Base-by-base conservation (phyloP, 2,329 filamentous ascomycete species). In the Claviceps paspali region DNA sequence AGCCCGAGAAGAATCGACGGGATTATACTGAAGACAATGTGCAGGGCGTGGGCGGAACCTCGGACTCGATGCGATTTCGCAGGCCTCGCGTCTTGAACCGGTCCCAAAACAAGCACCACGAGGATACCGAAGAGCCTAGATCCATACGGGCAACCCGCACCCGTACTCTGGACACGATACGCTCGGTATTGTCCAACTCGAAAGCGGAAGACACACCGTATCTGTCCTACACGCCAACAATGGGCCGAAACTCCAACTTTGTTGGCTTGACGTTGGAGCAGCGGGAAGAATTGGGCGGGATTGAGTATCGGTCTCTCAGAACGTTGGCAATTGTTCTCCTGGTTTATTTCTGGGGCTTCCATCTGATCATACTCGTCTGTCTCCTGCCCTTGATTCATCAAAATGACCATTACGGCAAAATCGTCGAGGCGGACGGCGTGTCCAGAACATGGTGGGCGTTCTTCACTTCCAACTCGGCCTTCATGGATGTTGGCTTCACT, bases 401-500 rank as follows among this genome's bases (percentile, higher is more conserved):
- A 17, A 73, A 68, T 30, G 42, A 64, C 1, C 62, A 59, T 2
- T 95, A 83, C 55, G 76, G 74, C 5, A 46, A 63, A 0, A 53
- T 88, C 12, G 72, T 95, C n/a, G 63, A 69, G 2, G 57, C 53
- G 0, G 67, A 63, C 35, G 76, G 75, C 7, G 62, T 82, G 46
- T 77, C 68, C 39, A 74, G 74, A 29, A 70, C 73, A 0, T 98
- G 91, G 91, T 98, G 91, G 82, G 86, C 75, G 0, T 76, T 98
- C 47, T 98, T 88, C 61, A 94, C 84, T 0, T 64, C 86, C 11
- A 84, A 76, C 34, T 91, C 86, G 29, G 73, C 86, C 38, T 95
- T 98, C 59, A 95, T 88, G 59, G 88, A 98, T 61, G 62, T 96
- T n/a, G 91, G 91, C 9, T 88, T 86, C 49, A 88, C 87, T 2